Conservation (phyloP, 208 protist genomes). For the Porcisia deanei region DNA sequence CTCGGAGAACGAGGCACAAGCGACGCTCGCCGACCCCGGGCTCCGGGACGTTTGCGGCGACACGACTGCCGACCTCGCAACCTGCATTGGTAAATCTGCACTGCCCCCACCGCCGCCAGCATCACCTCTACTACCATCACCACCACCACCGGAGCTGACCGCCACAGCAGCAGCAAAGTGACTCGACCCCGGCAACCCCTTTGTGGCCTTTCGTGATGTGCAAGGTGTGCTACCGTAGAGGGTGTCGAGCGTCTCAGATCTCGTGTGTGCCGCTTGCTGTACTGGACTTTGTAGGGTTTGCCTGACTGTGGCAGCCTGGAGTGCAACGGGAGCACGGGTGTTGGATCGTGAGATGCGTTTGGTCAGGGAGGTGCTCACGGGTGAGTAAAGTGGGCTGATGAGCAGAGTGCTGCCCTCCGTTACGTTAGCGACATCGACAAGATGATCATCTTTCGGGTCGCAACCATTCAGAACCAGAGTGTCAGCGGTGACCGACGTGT, state of each 20-base stretch:
- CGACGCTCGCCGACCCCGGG: not conserved
- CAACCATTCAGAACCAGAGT: constrained; percentile 5
- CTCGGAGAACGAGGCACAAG: not conserved
- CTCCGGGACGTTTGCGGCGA: not conserved
- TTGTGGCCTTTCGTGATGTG: not conserved
- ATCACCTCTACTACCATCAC: not conserved
- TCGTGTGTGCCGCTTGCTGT: not conserved
- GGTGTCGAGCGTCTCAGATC: not conserved
- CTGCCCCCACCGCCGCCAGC: not conserved
- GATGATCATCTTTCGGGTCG: not conserved
- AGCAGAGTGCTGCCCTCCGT: not conserved
- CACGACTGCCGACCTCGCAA: not conserved
- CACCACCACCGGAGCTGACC: not conserved
- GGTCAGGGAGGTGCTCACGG: constrained; percentile 17
- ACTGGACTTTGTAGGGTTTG: not conserved
- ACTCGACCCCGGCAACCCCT: not conserved
- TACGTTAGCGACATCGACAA: not conserved
- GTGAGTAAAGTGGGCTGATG: constrained; percentile 17
- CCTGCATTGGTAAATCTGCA: not conserved
- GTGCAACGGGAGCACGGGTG: not conserved
- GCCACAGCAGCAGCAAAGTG: not conserved
- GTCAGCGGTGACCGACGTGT: constrained; percentile 14
- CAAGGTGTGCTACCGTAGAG: not conserved
- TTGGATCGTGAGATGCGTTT: constrained; percentile 6
- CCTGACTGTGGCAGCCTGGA: not conserved